phyloP scores from a whole-genome alignment of 2,329 filamentous ascomycete genomes.

The Lojkania enalia region DNA sequence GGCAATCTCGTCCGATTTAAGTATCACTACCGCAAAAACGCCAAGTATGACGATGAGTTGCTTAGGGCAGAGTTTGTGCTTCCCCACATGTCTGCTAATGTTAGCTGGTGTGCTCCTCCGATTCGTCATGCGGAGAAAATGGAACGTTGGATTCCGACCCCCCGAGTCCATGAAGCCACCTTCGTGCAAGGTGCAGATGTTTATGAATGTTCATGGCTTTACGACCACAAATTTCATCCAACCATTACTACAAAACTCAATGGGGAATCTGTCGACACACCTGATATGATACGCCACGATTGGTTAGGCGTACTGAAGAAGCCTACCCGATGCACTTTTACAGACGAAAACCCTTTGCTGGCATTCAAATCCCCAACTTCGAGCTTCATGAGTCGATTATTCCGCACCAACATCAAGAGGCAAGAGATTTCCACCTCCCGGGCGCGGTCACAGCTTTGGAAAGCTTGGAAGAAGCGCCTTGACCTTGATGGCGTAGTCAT shows the following conservation, averaged over 20 bases:
- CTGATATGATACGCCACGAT: constrained; percentile 57
- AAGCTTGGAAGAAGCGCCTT: constrained; percentile 45
- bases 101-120: constrained; percentile 59
- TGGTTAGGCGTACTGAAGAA: constrained; percentile 47
- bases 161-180: constrained; percentile 58
- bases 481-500: constrained; percentile 46
- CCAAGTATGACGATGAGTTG: constrained; percentile 59
- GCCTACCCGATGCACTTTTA: constrained; percentile 42
- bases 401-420: constrained; percentile 46
- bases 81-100: constrained; percentile 57
- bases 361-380: constrained; percentile 48
- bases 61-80: constrained; percentile 59
- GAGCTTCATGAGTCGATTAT: constrained; percentile 36
- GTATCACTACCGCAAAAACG: constrained; percentile 59
- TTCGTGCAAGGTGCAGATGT: constrained; percentile 58
- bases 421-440: constrained; percentile 44
- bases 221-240: constrained; percentile 47
- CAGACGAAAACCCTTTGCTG: constrained; percentile 57
- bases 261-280: constrained; percentile 55
- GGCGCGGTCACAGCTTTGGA: constrained; percentile 46
- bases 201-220: constrained; percentile 53
- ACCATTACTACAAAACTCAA: constrained; percentile 51
- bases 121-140: constrained; percentile 55
- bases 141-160: constrained; percentile 59
- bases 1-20: constrained; percentile 58